Percentiles rank a stretch among this genome's conserved stretches.
These are phyloP conservation scores for Mycena pura DNA, from an alignment of 768 basidiomycete genomes.

Conservation along the genomic window DNA sequence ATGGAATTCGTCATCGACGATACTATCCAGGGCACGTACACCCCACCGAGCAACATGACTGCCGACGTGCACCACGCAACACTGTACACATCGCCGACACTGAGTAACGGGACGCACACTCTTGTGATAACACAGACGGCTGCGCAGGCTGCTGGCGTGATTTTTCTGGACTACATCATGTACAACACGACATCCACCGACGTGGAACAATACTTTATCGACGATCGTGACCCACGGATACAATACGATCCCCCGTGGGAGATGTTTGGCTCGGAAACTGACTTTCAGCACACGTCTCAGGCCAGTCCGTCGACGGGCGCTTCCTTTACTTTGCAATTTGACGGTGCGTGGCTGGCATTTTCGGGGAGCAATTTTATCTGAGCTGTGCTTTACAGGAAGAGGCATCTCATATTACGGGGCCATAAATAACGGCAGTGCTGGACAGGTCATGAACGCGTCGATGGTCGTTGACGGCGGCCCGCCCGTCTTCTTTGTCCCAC, in stretches of 20 bases:
- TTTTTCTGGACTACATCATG: constrained; percentile 4
- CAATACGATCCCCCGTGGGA: background rate
- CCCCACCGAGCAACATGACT: background rate
- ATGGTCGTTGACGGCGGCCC: constrained; percentile 13
- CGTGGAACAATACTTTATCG: background rate
- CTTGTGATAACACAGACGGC: constrained; percentile 2
- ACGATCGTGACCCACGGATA: background rate
- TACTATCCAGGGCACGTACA: background rate
- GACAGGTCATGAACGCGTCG: constrained; percentile 3
- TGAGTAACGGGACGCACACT: constrained; percentile 2
- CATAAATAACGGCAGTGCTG: background rate
- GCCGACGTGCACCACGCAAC: background rate
- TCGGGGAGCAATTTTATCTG: background rate
- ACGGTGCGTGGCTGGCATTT: background rate
- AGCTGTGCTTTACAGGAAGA: background rate
- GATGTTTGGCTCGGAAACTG: background rate
- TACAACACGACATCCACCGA: background rate
- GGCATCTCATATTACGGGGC: constrained; percentile 1
- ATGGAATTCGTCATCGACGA: background rate
- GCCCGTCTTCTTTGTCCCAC: background rate
- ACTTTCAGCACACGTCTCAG: constrained; percentile 15
- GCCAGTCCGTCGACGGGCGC: background rate
- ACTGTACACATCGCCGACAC: background rate
- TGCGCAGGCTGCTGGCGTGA: background rate
- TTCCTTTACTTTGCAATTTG: background rate